phyloP scores from a whole-genome alignment of 2,329 filamentous ascomycete species.

The Tolypocladium tropicale region DNA sequence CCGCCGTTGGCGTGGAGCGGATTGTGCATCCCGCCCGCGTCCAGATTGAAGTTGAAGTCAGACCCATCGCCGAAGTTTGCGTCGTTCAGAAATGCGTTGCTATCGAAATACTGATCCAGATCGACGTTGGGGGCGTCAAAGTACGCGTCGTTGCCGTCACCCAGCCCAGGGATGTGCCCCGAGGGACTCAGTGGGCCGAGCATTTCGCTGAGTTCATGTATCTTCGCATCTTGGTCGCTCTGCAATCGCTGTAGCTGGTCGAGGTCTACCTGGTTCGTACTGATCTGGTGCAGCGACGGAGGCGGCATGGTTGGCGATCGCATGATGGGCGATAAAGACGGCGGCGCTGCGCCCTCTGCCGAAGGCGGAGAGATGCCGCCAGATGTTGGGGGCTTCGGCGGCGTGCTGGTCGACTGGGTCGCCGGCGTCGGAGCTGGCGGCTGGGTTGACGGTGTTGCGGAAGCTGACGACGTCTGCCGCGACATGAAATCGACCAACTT shows the following conservation, averaged over 20 bases:
- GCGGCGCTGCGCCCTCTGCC: slow-evolving; percentile 13
- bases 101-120: slow-evolving; percentile 41
- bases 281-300: slow-evolving; percentile 51
- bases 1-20: not conserved
- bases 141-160: slow-evolving; percentile 25
- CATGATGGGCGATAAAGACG: slow-evolving; percentile 40
- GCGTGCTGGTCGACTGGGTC: not conserved
- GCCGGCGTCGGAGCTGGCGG: slow-evolving; percentile 11
- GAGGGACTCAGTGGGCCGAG: slow-evolving; percentile 74
- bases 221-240: slow-evolving; percentile 64
- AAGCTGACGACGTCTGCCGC: slow-evolving; percentile 21
- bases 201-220: slow-evolving; percentile 63
- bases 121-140: slow-evolving; percentile 31
- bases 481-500: slow-evolving; percentile 52
- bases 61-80: slow-evolving; percentile 31
- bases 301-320: slow-evolving; percentile 29
- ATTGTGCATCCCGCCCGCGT: slow-evolving; percentile 18
- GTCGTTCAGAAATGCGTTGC: slow-evolving; percentile 27
- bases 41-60: slow-evolving; percentile 43
- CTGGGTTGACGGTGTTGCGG: slow-evolving; percentile 11
- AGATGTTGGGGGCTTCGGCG: not conserved
- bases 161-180: slow-evolving; percentile 64
- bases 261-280: slow-evolving; percentile 62
- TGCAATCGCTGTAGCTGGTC: slow-evolving; percentile 72
- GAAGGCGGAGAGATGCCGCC: slow-evolving; percentile 10